Conservation (phyloP, 208 protist genomes). For the Leishmania major region DNA sequence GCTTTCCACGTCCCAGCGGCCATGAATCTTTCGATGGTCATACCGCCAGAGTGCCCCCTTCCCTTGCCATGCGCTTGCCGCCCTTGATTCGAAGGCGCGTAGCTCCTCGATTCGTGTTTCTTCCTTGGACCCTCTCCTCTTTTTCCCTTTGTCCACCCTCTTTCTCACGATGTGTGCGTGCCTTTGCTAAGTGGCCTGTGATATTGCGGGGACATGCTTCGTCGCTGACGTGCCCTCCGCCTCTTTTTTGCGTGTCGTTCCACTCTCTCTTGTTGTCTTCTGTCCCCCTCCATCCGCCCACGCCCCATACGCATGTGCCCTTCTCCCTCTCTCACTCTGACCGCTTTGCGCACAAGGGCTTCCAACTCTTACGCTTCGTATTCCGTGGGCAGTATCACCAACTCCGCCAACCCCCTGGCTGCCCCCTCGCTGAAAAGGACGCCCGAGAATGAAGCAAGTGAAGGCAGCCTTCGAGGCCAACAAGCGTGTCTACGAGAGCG, state of each 20-base stretch:
- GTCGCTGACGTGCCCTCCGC: conserved; percentile 2
- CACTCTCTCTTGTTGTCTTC: neutral
- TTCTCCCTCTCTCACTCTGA: neutral
- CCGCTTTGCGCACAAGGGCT: neutral
- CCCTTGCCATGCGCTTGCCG: neutral
- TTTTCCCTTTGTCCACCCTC: neutral
- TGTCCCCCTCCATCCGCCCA: neutral
- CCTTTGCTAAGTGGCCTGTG: neutral
- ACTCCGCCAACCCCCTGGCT: neutral
- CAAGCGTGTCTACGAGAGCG: conserved; percentile 46
- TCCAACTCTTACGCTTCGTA: neutral
- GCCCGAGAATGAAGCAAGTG: neutral
- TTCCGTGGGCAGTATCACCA: neutral
- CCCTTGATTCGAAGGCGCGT: neutral
- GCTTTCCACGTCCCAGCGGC: neutral
- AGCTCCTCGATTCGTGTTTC: conserved; percentile 13
- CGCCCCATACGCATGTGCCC: neutral
- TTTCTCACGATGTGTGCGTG: neutral
- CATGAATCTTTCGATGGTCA: neutral
- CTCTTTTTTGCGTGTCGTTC: conserved; percentile 15
- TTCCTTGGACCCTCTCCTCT: neutral
- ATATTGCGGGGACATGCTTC: neutral
- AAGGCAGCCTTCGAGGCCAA: conserved; percentile 22
- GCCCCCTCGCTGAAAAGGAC: neutral
- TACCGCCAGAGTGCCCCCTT: neutral